These are phyloP conservation scores for Aspergillus novofumigatus DNA, from an alignment of 2,329 filamentous ascomycete species.

Conservation along the genomic window DNA sequence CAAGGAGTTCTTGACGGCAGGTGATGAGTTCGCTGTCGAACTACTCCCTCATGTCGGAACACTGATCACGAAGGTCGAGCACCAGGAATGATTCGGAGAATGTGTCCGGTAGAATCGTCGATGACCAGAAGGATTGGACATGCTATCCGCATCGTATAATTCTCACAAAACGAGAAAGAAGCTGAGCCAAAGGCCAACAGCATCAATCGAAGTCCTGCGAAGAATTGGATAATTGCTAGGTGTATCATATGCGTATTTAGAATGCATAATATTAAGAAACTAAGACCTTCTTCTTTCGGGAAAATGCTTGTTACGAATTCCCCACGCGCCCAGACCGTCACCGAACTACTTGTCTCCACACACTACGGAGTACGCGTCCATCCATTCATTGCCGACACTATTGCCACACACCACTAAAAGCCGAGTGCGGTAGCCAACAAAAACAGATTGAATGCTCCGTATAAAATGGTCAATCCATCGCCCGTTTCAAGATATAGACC, in stretches of 20 bases:
- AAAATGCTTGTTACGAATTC: background rate
- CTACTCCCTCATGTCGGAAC: constrained; percentile 48
- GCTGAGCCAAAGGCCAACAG: background rate
- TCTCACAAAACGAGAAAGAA: background rate
- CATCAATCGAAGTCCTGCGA: background rate
- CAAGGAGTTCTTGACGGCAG: constrained; percentile 42
- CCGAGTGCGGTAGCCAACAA: background rate
- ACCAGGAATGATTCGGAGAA: constrained; percentile 16
- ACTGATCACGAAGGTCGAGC: constrained; percentile 42
- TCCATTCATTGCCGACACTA: background rate
- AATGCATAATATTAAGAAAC: background rate
- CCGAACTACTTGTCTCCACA: background rate
- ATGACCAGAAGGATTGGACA: background rate
- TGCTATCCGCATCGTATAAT: background rate
- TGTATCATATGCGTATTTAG: background rate
- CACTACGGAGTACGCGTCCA: too few species aligned
- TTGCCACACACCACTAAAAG: background rate
- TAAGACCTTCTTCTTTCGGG: background rate
- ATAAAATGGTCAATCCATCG: background rate
- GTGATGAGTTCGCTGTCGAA: constrained; percentile 48
- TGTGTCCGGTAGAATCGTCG: background rate
- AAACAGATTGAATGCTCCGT: background rate
- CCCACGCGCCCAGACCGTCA: background rate
- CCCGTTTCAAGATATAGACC: background rate
- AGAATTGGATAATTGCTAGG: background rate